Base-by-base conservation (phyloP, 2,329 filamentous ascomycete genomes). In the Beauveria brongniartii region DNA sequence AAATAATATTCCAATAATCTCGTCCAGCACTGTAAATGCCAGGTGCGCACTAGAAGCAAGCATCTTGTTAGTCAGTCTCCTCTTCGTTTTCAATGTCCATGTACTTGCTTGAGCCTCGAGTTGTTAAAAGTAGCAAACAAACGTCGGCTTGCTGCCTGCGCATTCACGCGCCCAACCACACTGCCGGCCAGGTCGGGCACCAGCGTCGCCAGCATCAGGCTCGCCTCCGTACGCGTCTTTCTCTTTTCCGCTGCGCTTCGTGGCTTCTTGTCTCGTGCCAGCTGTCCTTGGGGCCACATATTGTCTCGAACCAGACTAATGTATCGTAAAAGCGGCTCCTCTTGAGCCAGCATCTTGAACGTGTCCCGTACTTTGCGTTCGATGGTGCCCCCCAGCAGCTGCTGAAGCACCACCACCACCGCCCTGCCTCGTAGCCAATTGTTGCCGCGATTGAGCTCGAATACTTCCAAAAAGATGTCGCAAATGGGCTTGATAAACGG, bases 401-500 rank as follows among this genome's bases (percentile, higher is more conserved):
- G 94, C 70, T 99, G 94, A 22, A 99, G 81, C 2, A 99, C 93
- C 10, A 99, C 92, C 5, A 99, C 93, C 1, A 97, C 94, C 0
- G 94, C 94, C 24, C 94, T 87, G 1, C 94, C 95, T 46, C 95
- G 89, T 4, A 99, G 84, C 95, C 94, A 99, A 73, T 96, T 97
- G 74, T 95, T 97, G 46, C 93, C 92, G 63, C 89, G 87, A 72
- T 97, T 96, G 44, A 99, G 82, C 70, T 96, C 92, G 70, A 99
- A 99, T 0, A 92, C 85, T 71, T 99, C 94, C 18, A 99, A 83
- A 75, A 99, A 99, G 63, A 99, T 87, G 73, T 99, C 94, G 74
- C 92, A 97, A 64, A 99, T 97, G 4, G 94, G 95, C 72, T 97
- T 99, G 68, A 99, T 94, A 69, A 99, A 97, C 1, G 94, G 94